Evolutionary conservation across 441 rosid species (phyloP).

Genomic region (Populus hybrid): DNA sequence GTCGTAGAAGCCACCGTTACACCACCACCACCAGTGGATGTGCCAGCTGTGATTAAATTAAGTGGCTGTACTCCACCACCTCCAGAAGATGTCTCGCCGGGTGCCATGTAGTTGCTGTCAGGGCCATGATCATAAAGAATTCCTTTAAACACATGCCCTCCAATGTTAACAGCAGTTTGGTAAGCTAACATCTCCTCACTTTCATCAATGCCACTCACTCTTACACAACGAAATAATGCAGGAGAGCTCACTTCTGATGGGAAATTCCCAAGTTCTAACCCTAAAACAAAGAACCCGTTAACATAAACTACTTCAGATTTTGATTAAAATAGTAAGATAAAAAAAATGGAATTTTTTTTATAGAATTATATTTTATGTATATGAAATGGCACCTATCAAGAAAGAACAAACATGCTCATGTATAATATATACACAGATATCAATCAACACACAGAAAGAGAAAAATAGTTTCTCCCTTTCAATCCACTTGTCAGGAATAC

Average conservation of each 20-base stretch:
- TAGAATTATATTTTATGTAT: constrained; percentile 14
- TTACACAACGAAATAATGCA: constrained; percentile 73
- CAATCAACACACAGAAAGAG: constrained; percentile 20
- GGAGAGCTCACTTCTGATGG: constrained; percentile 65
- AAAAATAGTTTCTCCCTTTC: constrained; percentile 45
- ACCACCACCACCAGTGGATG: constrained; percentile 29
- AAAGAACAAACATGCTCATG: not conserved
- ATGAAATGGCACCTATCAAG: constrained; percentile 20
- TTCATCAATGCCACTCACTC: constrained; percentile 65
- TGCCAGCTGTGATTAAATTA: constrained; percentile 44
- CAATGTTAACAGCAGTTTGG: constrained; percentile 78
- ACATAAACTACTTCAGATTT: not conserved
- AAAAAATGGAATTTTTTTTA: not conserved
- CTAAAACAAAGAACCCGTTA: constrained; percentile 30
- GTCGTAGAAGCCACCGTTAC: constrained; percentile 27
- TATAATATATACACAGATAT: constrained; percentile 24
- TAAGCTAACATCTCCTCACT: constrained; percentile 73
- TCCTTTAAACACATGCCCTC: constrained; percentile 85
- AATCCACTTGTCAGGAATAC: constrained; percentile 46
- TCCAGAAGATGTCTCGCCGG: constrained; percentile 38
- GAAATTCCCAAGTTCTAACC: constrained; percentile 75
- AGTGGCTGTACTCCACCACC: constrained; percentile 35
- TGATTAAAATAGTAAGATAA: constrained; percentile 3
- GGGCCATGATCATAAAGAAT: constrained; percentile 89
- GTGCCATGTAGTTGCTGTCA: constrained; percentile 39